Evolutionary conservation across 768 basidiomycete genomes (phyloP).

Genomic region (Serendipita vermifera): DNA sequence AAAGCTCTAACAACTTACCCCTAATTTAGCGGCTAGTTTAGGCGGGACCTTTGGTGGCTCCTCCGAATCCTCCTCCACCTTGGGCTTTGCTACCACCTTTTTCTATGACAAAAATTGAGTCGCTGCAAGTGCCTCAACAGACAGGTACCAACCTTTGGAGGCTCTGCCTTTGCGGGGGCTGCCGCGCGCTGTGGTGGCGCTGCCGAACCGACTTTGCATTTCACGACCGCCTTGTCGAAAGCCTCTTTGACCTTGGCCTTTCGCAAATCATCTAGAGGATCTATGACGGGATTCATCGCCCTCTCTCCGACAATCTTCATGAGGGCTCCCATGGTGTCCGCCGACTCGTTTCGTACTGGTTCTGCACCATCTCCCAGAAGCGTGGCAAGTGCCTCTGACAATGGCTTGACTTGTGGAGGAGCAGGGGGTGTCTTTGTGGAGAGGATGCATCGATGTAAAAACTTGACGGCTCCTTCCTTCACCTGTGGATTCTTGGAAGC

Average conservation of each 20-base stretch:
- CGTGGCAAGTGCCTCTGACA: conserved; percentile 60
- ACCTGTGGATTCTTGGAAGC: conserved; percentile 93
- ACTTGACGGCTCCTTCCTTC: conserved; percentile 84
- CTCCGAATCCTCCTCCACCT: conserved; percentile 23
- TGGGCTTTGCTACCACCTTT: conserved; percentile 17
- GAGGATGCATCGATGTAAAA: conserved; percentile 64
- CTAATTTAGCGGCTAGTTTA: conserved; percentile 28
- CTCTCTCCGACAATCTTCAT: conserved; percentile 98
- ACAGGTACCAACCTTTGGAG: conserved; percentile 23
- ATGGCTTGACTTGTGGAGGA: conserved; percentile 62
- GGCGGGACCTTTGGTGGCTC: conserved; percentile 38
- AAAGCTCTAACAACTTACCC: not conserved
- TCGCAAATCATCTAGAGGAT: conserved; percentile 71
- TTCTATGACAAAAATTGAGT: conserved; percentile 15
- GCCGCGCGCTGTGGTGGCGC: conserved; percentile 33
- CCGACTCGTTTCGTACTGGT: conserved; percentile 83
- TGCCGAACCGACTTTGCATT: conserved; percentile 56
- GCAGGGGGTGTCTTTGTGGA: conserved; percentile 57
- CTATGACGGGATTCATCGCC: conserved; percentile 74
- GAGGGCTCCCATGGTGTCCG: conserved; percentile 70
- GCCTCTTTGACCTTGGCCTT: conserved; percentile 91
- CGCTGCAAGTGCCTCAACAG: conserved; percentile 16
- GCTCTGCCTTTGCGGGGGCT: conserved; percentile 25
- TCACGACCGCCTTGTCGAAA: conserved; percentile 82
- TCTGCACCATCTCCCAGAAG: conserved; percentile 82